Evolutionary conservation across 2,329 filamentous ascomycete species (phyloP), one percentile per base, ranked within the genome.

Genomic region (Penicillium brevicompactum): DNA sequence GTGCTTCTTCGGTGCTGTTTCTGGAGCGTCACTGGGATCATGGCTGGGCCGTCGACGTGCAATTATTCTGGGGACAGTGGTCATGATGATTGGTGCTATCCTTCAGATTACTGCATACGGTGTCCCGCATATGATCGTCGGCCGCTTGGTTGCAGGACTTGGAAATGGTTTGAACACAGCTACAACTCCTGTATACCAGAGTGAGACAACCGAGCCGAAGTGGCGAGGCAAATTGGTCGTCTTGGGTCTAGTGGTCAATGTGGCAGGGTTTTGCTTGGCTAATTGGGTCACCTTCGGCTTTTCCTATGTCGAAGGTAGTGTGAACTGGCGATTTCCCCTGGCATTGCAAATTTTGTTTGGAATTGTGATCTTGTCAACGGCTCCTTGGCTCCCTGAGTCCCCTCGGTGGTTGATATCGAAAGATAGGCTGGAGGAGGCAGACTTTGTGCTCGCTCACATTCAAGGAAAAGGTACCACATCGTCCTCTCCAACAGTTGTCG

Each of bases 91-190:
- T 11, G 70, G 67, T 7, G 67, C 67, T 9, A 56, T 60, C 14
- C 52, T 71, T 16, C 69, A 71, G 45, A 64, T 64, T 5, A 62
- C 63, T 11, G 62, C 67, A 5, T 68, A 62, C 46, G 58, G 60
- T 9, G 63, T 66, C 9, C 66, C 68, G 8, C 71, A 73, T 24
- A 61, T 74, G 57, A 71, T 73, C 40, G 71, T 81, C 11, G 79
- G 79, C 16, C 72, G 80, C 18, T 74, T 79, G 44, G 74, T 82
- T n/a, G 79, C 78, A 9, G 80, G 79, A 6, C 67, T 81, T 51
- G 63, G 63, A 38, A 81, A 80, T 56, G 78, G 78, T 21, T 71
- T 80, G 49, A 80, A 80, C 52, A 80, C 78, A 1, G 71, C 75
- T 0, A 78, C 76, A 6, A 76, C 76, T 24, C 76, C 74, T 18